Percentiles rank a stretch among this genome's conserved stretches.
Conservation (phyloP, 75 land plant species). For the Picea sitchensis region DNA sequence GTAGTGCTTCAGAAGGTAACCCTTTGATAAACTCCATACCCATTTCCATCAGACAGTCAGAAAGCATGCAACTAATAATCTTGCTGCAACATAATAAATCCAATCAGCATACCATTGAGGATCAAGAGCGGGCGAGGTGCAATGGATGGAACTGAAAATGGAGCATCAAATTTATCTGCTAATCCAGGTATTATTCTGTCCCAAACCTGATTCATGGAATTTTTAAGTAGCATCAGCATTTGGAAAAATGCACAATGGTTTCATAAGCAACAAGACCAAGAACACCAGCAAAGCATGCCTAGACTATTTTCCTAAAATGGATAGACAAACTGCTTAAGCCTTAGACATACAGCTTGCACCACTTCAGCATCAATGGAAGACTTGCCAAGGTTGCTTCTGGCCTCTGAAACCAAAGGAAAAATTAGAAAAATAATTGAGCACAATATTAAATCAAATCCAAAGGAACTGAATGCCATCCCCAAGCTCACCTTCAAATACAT, state of each 20-base stretch:
- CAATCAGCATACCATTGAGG: slow-evolving; percentile 62
- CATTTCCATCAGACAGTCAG: too few relatives aligned
- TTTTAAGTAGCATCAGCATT: background rate
- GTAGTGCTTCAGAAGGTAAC: background rate
- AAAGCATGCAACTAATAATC: background rate
- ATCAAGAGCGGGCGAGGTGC: slow-evolving; percentile 89
- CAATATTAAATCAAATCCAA: slow-evolving; percentile 8
- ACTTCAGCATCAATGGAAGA: slow-evolving; percentile 65
- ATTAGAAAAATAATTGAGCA: background rate
- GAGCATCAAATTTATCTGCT: slow-evolving; percentile 64
- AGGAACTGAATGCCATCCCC: slow-evolving; percentile 2
- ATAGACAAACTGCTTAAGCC: slow-evolving; percentile 1
- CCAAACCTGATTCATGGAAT: slow-evolving; percentile 72
- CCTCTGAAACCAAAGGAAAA: slow-evolving; percentile 47
- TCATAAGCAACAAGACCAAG: background rate
- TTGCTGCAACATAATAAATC: background rate
- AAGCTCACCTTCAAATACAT: slow-evolving; percentile 72
- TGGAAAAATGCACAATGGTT: slow-evolving; percentile 6
- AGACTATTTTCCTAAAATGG: background rate
- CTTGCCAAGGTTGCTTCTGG: slow-evolving; percentile 63
- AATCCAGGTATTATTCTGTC: slow-evolving; percentile 88
- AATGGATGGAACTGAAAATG: slow-evolving; percentile 63
- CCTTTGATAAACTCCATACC: background rate
- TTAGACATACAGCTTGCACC: slow-evolving; percentile 65
- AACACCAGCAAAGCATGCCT: background rate